phyloP scores from a whole-genome alignment of 768 basidiomycete genomes.

The Tephrocybe sp. region DNA sequence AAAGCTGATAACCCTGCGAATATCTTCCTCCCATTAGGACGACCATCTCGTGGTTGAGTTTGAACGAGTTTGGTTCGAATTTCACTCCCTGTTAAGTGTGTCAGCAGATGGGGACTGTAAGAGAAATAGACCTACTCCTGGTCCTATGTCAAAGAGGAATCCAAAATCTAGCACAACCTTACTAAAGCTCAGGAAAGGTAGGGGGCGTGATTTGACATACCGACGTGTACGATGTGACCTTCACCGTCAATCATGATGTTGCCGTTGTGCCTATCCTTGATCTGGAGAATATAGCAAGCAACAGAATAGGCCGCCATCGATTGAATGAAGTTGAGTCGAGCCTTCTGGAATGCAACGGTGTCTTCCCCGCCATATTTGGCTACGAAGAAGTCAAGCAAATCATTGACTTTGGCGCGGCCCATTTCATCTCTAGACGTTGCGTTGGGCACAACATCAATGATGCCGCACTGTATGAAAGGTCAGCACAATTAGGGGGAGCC shows the following conservation, averaged over 20 bases:
- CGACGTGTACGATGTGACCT: slow-evolving; percentile 95
- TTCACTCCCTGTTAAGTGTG: slow-evolving; percentile 76
- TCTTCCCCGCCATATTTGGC: slow-evolving; percentile 92
- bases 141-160: slow-evolving; percentile 96
- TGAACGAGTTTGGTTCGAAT: slow-evolving; percentile 98
- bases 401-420: slow-evolving; percentile 98
- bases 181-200: not conserved
- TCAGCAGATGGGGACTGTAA: slow-evolving; percentile 8
- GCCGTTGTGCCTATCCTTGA: slow-evolving; percentile 98
- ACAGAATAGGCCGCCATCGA: slow-evolving; percentile 99
- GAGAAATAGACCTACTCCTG: slow-evolving; percentile 51
- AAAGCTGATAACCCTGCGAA: slow-evolving; percentile 92
- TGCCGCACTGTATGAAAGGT: slow-evolving; percentile 70
- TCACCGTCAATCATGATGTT: slow-evolving; percentile 99
- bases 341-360: slow-evolving; percentile 86
- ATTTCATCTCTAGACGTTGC: slow-evolving; percentile 98
- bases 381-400: slow-evolving; percentile 91
- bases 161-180: slow-evolving; percentile 71
- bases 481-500: not conserved
- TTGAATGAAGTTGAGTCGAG: slow-evolving; percentile 94
- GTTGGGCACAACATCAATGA: slow-evolving; percentile 98
- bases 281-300: slow-evolving; percentile 96
- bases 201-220: slow-evolving; percentile 40
- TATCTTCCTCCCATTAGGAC: slow-evolving; percentile 94
- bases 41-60: slow-evolving; percentile 99